Base-by-base conservation (phyloP, 768 basidiomycete genomes). In the Cyclocybe cylindracea region DNA sequence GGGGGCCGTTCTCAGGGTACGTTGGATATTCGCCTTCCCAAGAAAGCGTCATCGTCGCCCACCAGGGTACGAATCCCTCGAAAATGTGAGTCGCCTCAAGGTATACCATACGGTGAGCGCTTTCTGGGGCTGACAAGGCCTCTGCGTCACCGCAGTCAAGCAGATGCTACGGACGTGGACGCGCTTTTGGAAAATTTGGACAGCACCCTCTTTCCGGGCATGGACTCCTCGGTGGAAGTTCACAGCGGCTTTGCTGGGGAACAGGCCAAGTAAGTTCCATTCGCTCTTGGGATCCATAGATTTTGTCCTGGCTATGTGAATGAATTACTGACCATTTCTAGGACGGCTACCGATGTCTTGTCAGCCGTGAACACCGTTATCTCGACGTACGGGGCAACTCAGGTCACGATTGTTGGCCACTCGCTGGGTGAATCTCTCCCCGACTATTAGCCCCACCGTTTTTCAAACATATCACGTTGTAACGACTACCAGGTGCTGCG, bases 391-490 rank as follows among this genome's bases (percentile, higher is more conserved):
- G 54, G 58, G 1, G 70, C 76, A 2, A 72, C 52, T 0, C 56
- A 67, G 5, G 74, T 82, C 29, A 71, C 77, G 2, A 61, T 76
- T 39, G 73, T 79, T 39, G 78, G 81, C 1, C 78, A 79, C 50
- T 76, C 76, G 42, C 68, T 81, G 1, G 74, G 73, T 70, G 47
- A 34, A 32, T 7, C 43, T 40, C 46, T 36, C 31, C 37, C 16
- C 13, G n/a, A 32, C 13, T 3, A 16, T 40, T 8, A 35, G 10
- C 44, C 16, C 29, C 32, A 2, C 16, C 7, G 18, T 10, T 16
- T 24, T 35, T 42, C 24, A 13, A 37, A 7, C 8, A 6, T 52
- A 14, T 10, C 6, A 11, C 49, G 35, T 24, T 34, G 4, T 5
- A 24, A 24, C 24, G 24, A 24, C 5, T 24, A 24, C 24, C 14